These are phyloP conservation scores for Starmerella lactis-condensi DNA, from an alignment of 805 yeast species.

Conservation along the genomic window DNA sequence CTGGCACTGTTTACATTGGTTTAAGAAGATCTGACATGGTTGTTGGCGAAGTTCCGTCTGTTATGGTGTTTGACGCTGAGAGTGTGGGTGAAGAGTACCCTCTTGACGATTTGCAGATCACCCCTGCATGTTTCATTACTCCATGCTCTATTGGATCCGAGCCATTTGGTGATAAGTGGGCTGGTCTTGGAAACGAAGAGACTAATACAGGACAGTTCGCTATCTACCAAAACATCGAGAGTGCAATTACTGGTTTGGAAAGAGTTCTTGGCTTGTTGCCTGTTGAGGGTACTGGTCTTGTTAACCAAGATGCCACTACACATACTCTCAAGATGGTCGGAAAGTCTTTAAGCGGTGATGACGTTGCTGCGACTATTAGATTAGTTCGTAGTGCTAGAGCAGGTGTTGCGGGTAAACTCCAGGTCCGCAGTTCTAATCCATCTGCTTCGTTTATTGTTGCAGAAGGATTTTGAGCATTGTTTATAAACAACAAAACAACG, in stretches of 20 bases:
- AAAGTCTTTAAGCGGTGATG: conserved; percentile 39
- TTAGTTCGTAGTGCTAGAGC: conserved; percentile 27
- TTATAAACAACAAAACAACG: conserved; percentile 9
- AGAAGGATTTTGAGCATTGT: conserved; percentile 20
- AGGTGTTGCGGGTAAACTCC: conserved; percentile 31
- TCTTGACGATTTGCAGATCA: conserved; percentile 56
- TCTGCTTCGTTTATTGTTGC: conserved; percentile 35
- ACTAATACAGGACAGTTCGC: conserved; percentile 51
- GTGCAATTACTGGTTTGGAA: conserved; percentile 38
- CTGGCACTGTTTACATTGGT: conserved; percentile 63
- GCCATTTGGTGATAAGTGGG: conserved; percentile 33
- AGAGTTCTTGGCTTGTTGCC: conserved; percentile 45
- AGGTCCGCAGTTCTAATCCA: conserved; percentile 27
- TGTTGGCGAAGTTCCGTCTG: conserved; percentile 39
- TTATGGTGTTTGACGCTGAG: conserved; percentile 55
- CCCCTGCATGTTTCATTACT: conserved; percentile 62
- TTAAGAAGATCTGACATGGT: conserved; percentile 38
- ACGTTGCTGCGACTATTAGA: conserved; percentile 27
- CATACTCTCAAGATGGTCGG: conserved; percentile 74
- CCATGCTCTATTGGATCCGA: conserved; percentile 37
- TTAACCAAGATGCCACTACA: conserved; percentile 32
- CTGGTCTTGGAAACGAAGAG: conserved; percentile 43
- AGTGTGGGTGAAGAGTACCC: conserved; percentile 91
- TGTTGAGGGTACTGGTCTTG: conserved; percentile 52
- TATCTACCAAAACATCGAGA: conserved; percentile 30